These are phyloP conservation scores for Tephrocybe sp. DNA, from an alignment of 768 basidiomycete species.

Conservation along the genomic window DNA sequence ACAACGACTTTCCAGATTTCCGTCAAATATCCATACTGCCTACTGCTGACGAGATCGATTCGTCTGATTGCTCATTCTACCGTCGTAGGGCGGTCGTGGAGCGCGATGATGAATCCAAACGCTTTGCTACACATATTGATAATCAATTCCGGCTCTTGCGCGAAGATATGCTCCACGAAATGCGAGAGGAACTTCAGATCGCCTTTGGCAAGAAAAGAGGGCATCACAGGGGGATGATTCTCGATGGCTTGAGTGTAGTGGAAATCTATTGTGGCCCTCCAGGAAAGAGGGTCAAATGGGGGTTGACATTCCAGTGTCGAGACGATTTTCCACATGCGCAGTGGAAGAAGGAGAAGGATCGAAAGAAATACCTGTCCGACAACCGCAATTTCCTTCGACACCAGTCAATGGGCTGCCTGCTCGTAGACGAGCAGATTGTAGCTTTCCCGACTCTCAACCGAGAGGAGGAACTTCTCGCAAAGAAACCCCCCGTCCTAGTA, in stretches of 20 bases:
- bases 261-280: constrained; percentile 34
- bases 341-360: constrained; percentile 25
- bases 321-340: constrained; percentile 38
- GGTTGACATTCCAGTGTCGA: constrained; percentile 36
- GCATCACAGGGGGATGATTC: constrained; percentile 30
- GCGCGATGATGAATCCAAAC: constrained; percentile 47
- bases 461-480: constrained; percentile 50
- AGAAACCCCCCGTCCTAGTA: constrained; percentile 49
- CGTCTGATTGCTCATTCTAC: constrained; percentile 44
- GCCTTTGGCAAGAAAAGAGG: constrained; percentile 38
- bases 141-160: constrained; percentile 15
- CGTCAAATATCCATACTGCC: constrained; percentile 63
- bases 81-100: constrained; percentile 44
- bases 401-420: constrained; percentile 53
- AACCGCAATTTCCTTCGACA: constrained; percentile 48
- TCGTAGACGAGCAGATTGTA: constrained; percentile 47
- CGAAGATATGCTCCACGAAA: constrained; percentile 15
- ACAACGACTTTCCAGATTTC: constrained; percentile 66
- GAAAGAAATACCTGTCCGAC: constrained; percentile 37
- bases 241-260: constrained; percentile 36
- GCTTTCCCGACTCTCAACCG: constrained; percentile 55
- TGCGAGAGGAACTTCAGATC: constrained; percentile 51
- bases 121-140: constrained; percentile 10
- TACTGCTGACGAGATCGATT: constrained; percentile 57
- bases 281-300: constrained; percentile 33